Base-by-base conservation (phyloP, 2,329 filamentous ascomycete species). In the Tothia fuscella region DNA sequence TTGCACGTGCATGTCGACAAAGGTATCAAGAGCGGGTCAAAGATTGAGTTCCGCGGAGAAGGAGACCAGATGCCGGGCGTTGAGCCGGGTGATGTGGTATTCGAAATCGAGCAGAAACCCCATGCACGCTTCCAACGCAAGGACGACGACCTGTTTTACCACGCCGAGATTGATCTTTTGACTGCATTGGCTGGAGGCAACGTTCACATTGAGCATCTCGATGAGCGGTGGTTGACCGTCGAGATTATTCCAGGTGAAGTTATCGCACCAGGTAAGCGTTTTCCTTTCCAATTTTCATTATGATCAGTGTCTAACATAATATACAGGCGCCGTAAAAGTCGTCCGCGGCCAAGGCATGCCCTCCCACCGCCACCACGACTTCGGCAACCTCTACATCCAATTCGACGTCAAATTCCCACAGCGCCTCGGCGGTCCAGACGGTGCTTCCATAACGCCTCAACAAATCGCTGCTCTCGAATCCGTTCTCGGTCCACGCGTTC, bases 31-130 rank as follows among this genome's bases (percentile, higher is more conserved):
- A 88, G 77, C 59, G 91, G 91, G 48, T 89, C 89, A 65, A 93
- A 93, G 72, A 86, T 98, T 51, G 88, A 95, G 60, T 98, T 96
- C 73, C 79, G 82, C 44, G 91, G 91, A 45, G 91, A 98, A 62
- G 91, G 91, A 65, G 91, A 98, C 60, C 91, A 96, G 61, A 79
- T 88, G 44, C 91, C 91, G 16, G 89, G 88, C 50, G 83, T 93
- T 41, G 76, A 93, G 59, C 83, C 91, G 13, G 91, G 93, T 50
- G 93, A 98, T 58, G 91, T 98, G 44, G 82, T 95, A 48, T 98
- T 98, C 59, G 88, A 96, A 68, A 96, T 98, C 50, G 89, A 96
- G 66, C 87, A 96, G 72, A 98, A 98, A 76, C 88, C 88, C n/a
- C 91, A 98, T 63, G 50, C 81, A 21, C 81, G 91, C 49, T 98